A percentile compares a stretch with the other conserved stretches of the same genome.
phyloP scores from a whole-genome alignment of 2,329 filamentous ascomycete species.

The Penicillium paneum region DNA sequence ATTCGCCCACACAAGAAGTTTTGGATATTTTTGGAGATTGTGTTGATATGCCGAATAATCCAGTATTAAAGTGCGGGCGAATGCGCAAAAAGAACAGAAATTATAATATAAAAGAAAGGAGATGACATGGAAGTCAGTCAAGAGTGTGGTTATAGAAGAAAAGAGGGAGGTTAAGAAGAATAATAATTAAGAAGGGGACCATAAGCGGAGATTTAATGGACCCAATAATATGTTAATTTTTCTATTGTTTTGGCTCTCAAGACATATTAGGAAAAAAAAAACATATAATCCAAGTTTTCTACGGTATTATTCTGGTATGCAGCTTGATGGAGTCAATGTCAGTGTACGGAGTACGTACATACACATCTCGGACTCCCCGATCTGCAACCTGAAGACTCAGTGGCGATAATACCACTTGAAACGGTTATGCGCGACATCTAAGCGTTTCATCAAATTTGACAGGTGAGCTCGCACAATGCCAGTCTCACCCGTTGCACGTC shows the following conservation, averaged over 20 bases:
- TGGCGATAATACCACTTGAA: conserved; percentile 17
- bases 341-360: neutral
- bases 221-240: conserved; percentile 12
- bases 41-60: conserved; percentile 20
- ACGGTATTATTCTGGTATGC: conserved; percentile 11
- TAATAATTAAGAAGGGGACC: conserved; percentile 20
- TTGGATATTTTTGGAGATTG: neutral
- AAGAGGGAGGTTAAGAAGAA: conserved; percentile 10
- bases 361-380: conserved; percentile 20
- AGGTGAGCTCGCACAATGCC: conserved; percentile 13
- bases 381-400: conserved; percentile 8
- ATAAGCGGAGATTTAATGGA: conserved; percentile 15
- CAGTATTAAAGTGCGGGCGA: conserved; percentile 35
- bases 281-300: neutral
- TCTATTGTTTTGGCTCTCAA: neutral
- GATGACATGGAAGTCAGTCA: conserved; percentile 18
- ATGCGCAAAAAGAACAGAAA: conserved; percentile 31
- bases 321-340: conserved; percentile 6
- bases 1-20: conserved; percentile 37
- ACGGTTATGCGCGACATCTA: conserved; percentile 6
- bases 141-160: conserved; percentile 15
- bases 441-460: conserved; percentile 14
- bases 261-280: neutral
- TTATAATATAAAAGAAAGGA: conserved; percentile 29
- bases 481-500: conserved; percentile 25